These are phyloP conservation scores for Marasmius sp. DNA, from an alignment of 1,284 basidiomycete genomes.

Conservation along the genomic window DNA sequence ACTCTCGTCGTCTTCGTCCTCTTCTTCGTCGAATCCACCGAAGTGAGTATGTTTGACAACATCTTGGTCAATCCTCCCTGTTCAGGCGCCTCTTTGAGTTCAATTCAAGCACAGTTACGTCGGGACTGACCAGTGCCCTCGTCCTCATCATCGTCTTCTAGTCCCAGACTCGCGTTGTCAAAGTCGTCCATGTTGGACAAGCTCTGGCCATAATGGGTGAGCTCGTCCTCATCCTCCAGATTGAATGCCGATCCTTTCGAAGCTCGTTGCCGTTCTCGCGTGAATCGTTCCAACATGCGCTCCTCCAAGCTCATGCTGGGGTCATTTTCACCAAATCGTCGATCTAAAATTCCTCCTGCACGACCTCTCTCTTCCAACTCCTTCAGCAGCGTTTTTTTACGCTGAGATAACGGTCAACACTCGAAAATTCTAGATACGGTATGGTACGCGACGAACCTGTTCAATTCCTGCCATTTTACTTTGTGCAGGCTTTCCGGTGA, in stretches of 20 bases:
- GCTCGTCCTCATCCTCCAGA: slow-evolving; percentile 85
- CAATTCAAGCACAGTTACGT: slow-evolving; percentile 2
- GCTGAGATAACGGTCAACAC: slow-evolving; percentile 40
- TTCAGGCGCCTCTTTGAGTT: not conserved
- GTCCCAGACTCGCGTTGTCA: slow-evolving; percentile 71
- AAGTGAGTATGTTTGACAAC: slow-evolving; percentile 77
- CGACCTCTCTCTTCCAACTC: slow-evolving; percentile 80
- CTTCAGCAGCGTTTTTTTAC: slow-evolving; percentile 85
- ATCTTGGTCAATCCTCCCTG: slow-evolving; percentile 67
- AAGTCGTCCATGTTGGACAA: slow-evolving; percentile 86
- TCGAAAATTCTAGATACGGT: slow-evolving; percentile 4
- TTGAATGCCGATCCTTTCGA: slow-evolving; percentile 88
- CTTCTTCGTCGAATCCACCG: slow-evolving; percentile 81
- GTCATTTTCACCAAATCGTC: slow-evolving; percentile 95
- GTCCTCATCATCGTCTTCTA: slow-evolving; percentile 74
- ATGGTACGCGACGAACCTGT: slow-evolving; percentile 55
- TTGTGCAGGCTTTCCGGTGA: slow-evolving; percentile 79
- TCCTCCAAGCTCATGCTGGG: slow-evolving; percentile 91
- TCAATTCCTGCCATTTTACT: slow-evolving; percentile 90
- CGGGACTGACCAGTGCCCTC: slow-evolving; percentile 34
- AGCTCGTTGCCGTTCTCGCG: slow-evolving; percentile 79
- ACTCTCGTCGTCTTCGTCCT: slow-evolving; percentile 50
- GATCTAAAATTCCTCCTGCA: slow-evolving; percentile 88
- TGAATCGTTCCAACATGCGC: slow-evolving; percentile 96
- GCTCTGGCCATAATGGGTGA: slow-evolving; percentile 94